Evolutionary conservation across 108 stramenopile species (phyloP).

Genomic region (Skeletonema tropicum): DNA sequence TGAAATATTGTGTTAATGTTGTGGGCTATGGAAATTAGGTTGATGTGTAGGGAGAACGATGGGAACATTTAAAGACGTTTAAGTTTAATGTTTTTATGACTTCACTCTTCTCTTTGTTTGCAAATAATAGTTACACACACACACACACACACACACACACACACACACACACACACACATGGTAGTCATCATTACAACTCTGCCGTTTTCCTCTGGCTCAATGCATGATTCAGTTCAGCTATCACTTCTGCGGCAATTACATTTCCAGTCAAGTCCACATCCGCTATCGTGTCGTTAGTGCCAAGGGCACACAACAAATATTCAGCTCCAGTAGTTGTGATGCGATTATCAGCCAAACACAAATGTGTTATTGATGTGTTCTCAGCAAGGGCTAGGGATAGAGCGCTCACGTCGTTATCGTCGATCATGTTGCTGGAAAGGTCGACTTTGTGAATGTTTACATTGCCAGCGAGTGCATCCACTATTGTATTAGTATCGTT

Average conservation of each 20-base stretch:
- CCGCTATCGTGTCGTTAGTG: neutral
- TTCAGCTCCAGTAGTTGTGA: slow-evolving; percentile 3
- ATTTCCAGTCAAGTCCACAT: slow-evolving; percentile 5
- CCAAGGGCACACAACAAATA: slow-evolving; percentile 6
- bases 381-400: slow-evolving; percentile 35
- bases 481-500: slow-evolving; percentile 10
- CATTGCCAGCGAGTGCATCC: slow-evolving; percentile 28
- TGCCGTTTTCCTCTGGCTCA: neutral
- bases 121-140: too few relatives aligned
- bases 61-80: too few relatives aligned
- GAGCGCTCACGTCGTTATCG: slow-evolving; percentile 26
- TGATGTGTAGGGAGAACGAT: too few relatives aligned
- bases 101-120: too few relatives aligned
- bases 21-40: neutral
- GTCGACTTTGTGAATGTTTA: slow-evolving; percentile 17
- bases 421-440: slow-evolving; percentile 32
- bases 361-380: slow-evolving; percentile 28
- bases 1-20: too few relatives aligned
- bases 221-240: neutral
- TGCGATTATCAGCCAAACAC: slow-evolving; percentile 15
- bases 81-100: too few relatives aligned
- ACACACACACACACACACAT: too few relatives aligned
- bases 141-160: too few relatives aligned
- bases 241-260: neutral
- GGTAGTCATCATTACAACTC: neutral